phyloP scores from a whole-genome alignment of 257 asterid species.

The Lantana camara region DNA sequence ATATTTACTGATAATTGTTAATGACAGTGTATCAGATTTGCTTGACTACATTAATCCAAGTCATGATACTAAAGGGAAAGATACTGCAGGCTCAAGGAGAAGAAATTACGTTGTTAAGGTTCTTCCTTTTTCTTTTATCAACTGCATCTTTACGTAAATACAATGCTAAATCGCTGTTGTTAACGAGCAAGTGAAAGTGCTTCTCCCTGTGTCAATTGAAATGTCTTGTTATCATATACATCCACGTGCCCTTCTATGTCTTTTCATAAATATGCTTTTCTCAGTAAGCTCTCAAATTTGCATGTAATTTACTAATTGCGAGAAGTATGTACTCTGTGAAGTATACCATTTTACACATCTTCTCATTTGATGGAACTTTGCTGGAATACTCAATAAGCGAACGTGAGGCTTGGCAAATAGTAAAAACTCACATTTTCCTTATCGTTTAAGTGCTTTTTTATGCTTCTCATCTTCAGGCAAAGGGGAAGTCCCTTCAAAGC shows the following conservation, averaged over 20 bases:
- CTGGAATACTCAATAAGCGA: no score
- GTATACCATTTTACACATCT: no score
- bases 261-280: slow-evolving; percentile 9
- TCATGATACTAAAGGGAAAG: slow-evolving; percentile 80
- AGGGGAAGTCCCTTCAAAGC: slow-evolving; percentile 63
- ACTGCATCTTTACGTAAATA: slow-evolving; percentile 12
- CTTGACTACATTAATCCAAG: slow-evolving; percentile 89
- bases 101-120: slow-evolving; percentile 71
- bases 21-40: slow-evolving; percentile 85
- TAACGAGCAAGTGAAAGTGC: slow-evolving; percentile 15
- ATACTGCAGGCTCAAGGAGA: slow-evolving; percentile 67
- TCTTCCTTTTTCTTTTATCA: slow-evolving; percentile 29
- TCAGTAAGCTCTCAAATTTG: not conserved
- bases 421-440: slow-evolving; percentile 5
- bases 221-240: not conserved
- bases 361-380: no score
- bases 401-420: no score
- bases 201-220: slow-evolving; percentile 2
- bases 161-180: slow-evolving; percentile 9
- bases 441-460: slow-evolving; percentile 13
- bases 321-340: no score
- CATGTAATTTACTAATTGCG: no score
- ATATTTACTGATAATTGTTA: slow-evolving; percentile 25
- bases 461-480: slow-evolving; percentile 54
- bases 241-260: not conserved